phyloP scores from a whole-genome alignment of 225 moss, liverwort and hornwort genomes.

The Bryum argenteum region DNA sequence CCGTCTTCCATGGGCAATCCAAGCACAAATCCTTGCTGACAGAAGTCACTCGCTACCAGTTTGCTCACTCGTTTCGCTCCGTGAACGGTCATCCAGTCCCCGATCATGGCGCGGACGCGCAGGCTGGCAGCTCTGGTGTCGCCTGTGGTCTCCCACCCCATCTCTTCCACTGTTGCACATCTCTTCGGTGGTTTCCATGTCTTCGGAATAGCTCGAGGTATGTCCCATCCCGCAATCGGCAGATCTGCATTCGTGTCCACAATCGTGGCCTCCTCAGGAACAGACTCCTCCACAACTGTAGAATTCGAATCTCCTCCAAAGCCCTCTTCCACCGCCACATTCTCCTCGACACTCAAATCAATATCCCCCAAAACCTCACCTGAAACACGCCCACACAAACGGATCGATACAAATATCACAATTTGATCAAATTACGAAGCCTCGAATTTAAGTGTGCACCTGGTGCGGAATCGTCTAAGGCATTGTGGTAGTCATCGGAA shows the following conservation, averaged over 20 bases:
- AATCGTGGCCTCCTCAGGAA: constrained; percentile 1
- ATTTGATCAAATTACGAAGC: no score
- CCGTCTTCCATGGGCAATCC: constrained; percentile 63
- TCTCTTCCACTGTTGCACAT: constrained; percentile 76
- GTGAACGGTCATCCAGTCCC: constrained; percentile 48
- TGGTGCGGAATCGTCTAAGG: constrained; percentile 4
- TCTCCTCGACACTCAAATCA: constrained; percentile 34
- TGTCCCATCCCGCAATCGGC: constrained; percentile 38
- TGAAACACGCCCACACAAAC: constrained; percentile 3
- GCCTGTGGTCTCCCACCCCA: constrained; percentile 64
- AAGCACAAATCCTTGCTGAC: constrained; percentile 57
- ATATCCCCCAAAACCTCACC: constrained; percentile 25
- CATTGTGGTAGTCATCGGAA: constrained; percentile 15
- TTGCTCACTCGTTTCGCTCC: constrained; percentile 56
- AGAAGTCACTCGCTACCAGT: constrained; percentile 54
- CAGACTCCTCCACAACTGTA: not conserved
- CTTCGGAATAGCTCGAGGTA: constrained; percentile 41
- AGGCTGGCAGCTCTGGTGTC: constrained; percentile 62
- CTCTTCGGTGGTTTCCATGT: constrained; percentile 39
- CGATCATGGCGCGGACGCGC: constrained; percentile 63
- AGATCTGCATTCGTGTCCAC: constrained; percentile 6
- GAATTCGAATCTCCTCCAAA: constrained; percentile 28
- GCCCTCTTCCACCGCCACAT: constrained; percentile 25
- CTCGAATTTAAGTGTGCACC: constrained; percentile 20
- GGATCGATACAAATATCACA: no score